Percentiles rank a stretch among this genome's conserved stretches.
Conservation (phyloP, 1,284 basidiomycete species). For the Thecaphora thlaspeos region DNA sequence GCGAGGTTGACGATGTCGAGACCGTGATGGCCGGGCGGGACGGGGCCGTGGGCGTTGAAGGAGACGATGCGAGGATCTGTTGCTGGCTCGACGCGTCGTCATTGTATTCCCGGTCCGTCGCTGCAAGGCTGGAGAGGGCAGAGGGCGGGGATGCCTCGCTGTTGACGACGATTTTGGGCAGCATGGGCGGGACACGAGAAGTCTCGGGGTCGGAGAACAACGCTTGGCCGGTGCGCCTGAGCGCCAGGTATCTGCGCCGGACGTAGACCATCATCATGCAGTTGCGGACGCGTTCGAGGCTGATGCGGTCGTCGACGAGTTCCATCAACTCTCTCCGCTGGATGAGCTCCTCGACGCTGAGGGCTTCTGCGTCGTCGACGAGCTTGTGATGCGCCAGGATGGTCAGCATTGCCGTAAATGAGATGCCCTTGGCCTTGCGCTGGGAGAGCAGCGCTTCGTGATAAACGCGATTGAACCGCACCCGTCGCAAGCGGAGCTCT, state of each 20-base stretch:
- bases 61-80: background rate
- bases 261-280: slow-evolving; percentile 46
- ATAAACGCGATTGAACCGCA: slow-evolving; percentile 52
- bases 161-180: background rate
- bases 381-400: slow-evolving; percentile 88
- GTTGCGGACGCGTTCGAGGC: slow-evolving; percentile 47
- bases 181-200: slow-evolving; percentile 18
- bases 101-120: background rate
- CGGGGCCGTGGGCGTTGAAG: background rate
- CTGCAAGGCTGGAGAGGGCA: slow-evolving; percentile 8
- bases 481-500: slow-evolving; percentile 42
- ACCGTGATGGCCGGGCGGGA: slow-evolving; percentile 6
- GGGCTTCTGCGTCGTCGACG: slow-evolving; percentile 69
- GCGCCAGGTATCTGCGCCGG: slow-evolving; percentile 41
- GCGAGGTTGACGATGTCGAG: slow-evolving; percentile 12
- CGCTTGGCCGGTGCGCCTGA: slow-evolving; percentile 3
- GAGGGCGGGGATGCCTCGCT: slow-evolving; percentile 6
- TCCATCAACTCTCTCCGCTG: slow-evolving; percentile 43
- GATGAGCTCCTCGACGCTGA: slow-evolving; percentile 52
- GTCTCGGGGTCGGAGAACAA: slow-evolving; percentile 2
- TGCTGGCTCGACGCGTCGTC: background rate
- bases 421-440: slow-evolving; percentile 67
- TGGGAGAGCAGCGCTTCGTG: slow-evolving; percentile 61
- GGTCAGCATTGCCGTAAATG: slow-evolving; percentile 86
- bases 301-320: slow-evolving; percentile 45